These are phyloP conservation scores for Geum urbanum DNA, from an alignment of 306 rosid species.

Conservation along the genomic window DNA sequence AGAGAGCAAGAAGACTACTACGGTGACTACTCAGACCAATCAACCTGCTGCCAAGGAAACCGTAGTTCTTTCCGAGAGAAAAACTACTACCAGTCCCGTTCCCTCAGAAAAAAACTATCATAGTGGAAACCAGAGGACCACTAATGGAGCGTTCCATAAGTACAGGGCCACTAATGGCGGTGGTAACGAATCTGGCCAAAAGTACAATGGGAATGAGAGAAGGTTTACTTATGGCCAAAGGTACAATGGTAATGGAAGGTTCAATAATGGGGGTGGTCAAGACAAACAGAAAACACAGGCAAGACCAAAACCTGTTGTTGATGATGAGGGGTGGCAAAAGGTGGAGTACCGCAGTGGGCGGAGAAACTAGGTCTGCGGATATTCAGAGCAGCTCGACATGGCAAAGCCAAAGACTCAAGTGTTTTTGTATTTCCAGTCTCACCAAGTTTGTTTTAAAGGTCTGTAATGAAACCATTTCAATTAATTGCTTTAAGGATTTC, in stretches of 20 bases:
- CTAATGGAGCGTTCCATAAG: background rate
- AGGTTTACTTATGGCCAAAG: background rate
- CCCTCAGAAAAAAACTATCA: background rate
- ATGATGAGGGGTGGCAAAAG: background rate
- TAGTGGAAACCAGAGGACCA: background rate
- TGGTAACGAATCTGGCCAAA: background rate
- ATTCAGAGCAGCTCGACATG: background rate
- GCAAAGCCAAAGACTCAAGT: background rate
- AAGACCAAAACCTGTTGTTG: background rate
- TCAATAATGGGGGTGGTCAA: background rate
- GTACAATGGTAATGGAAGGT: background rate
- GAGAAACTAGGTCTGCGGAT: background rate
- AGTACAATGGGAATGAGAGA: background rate
- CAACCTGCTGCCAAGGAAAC: background rate
- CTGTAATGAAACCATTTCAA: background rate
- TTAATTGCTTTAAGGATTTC: background rate
- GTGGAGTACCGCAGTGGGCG: background rate
- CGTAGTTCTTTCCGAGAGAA: background rate
- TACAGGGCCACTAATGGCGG: background rate
- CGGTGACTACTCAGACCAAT: background rate
- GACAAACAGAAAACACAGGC: background rate
- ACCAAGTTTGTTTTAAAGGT: background rate
- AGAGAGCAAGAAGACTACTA: background rate
- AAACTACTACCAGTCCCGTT: background rate
- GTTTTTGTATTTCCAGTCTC: background rate